Base-by-base conservation (phyloP, 495 filamentous ascomycete species). In the Cudoniella acicularis region DNA sequence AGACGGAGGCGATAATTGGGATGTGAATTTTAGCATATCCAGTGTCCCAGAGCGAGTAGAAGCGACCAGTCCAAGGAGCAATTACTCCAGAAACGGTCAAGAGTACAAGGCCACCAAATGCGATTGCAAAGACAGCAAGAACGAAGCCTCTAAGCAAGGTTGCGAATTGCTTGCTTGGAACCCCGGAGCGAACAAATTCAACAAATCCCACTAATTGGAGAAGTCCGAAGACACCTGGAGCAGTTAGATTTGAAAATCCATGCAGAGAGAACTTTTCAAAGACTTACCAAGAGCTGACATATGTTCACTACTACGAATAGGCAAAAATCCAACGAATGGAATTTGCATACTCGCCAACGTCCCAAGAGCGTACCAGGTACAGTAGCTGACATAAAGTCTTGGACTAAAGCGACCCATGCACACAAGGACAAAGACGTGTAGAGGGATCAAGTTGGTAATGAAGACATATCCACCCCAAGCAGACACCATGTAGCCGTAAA, bases 391-490 rank as follows among this genome's bases (percentile, higher is more conserved):
- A 66, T 99, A 99, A 2, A 98, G 75, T 51, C 95, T 84, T 49
- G 90, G 86, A 77, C 92, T 96, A 74, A 91, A 99, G 50, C 95
- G 81, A 46, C 95, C 95, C 95, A 99, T 99, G 75, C 86, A 91
- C 62, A 98, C 84, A 57, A 99, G 81, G 25, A 98, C 92, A 69
- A 99, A 96, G 16, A 91, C 86, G 72, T 99, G 95, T 49, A 99
- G 85, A 40, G 95, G 95, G 43, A 99, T 87, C 72, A 99, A 77
- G 69, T 96, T 98, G 61, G 95, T 99, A 68, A 99, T 99, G 82
- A 99, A 99, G 62, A 97, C 95, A 73, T 99, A 99, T 70, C 95
- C 95, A 78, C 95, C 95, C 95, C 95, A 99, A 30, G 95, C 94
- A 53, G 92, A 92, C 41, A 99, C 95, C 95, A 99, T 99, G 81